Base-by-base conservation (phyloP, 495 filamentous ascomycete genomes). In the Monascus purpureus region DNA sequence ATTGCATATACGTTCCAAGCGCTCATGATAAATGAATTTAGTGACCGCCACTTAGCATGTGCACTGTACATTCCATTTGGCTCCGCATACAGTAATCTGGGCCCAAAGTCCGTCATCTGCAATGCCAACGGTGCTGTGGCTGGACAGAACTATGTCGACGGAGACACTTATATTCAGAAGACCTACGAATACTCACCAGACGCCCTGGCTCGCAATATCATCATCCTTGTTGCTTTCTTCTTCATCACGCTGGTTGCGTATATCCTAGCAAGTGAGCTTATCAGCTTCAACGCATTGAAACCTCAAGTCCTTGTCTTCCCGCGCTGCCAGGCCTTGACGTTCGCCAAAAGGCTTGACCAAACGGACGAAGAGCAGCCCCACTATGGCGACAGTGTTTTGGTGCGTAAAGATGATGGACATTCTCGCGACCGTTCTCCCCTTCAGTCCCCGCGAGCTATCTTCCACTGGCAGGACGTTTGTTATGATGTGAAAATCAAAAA, bases 11-110 rank as follows among this genome's bases (percentile, higher is more conserved):
- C 80, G 1, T 95, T 93, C 45, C 86, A 95, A 53, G 63, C 75
- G 2, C 55, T 95, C 8, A 82, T 95, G 75, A 73, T 92, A 42
- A 95, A 95, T 46, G 86, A 94, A 51, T 95, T 90, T 49, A 63
- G 71, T 39, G 50, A 56, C 19, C 72, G 79, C 4, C 36, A 69
- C 0, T 88, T 82, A 40, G 9, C 17, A 0, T 95, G 86, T 46
- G 57, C 66, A 1, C 25, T 37, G 4, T 80, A 68, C 36, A 62
- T 87, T 2, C 83, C 82, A 2, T 50, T 41, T 13, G 62, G 66
- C 0, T 47, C 55, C 6, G 41, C 47, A 0, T 86, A 85, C 22
- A 62, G 73, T 24, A 53, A 49, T 28, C 41, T 36, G 1, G 46
- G 57, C 5, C 63, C 42, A 1, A 37, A 38, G 30, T 50, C 50